Evolutionary conservation across 2,329 filamentous ascomycete species (phyloP).

Genomic region (Trichoderma oligosporum): DNA sequence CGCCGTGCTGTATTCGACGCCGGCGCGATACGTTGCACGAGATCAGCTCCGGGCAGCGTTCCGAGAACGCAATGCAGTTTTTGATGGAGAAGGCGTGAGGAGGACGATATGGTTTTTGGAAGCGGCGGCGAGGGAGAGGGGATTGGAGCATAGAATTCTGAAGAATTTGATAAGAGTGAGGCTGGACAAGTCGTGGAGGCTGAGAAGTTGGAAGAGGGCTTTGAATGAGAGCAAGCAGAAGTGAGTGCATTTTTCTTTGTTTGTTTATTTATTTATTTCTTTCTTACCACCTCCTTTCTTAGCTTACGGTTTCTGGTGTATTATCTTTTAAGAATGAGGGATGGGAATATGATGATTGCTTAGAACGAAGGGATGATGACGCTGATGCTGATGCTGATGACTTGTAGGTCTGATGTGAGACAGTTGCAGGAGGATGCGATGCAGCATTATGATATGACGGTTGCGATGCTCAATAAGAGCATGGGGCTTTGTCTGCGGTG

Average conservation of each 20-base stretch:
- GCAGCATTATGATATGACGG: constrained; percentile 63
- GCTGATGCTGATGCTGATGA: background rate
- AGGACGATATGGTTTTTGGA: constrained; percentile 69
- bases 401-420: constrained; percentile 22
- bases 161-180: constrained; percentile 57
- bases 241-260: constrained; percentile 25
- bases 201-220: constrained; percentile 23
- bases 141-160: constrained; percentile 68
- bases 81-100: constrained; percentile 51
- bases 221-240: constrained; percentile 24
- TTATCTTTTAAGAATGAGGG: background rate
- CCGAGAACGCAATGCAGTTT: constrained; percentile 42
- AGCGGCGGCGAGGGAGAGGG: constrained; percentile 58
- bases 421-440: constrained; percentile 38
- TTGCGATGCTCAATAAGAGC: constrained; percentile 69
- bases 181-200: constrained; percentile 19
- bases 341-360: too few species aligned
- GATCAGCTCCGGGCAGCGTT: constrained; percentile 60
- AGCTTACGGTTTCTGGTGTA: background rate
- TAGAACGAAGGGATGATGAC: background rate
- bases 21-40: constrained; percentile 60
- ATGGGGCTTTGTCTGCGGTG: constrained; percentile 63
- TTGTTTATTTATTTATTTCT: background rate
- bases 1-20: constrained; percentile 68
- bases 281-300: background rate